Conservation (phyloP, 805 yeast species). For the Saitoella complicata region DNA sequence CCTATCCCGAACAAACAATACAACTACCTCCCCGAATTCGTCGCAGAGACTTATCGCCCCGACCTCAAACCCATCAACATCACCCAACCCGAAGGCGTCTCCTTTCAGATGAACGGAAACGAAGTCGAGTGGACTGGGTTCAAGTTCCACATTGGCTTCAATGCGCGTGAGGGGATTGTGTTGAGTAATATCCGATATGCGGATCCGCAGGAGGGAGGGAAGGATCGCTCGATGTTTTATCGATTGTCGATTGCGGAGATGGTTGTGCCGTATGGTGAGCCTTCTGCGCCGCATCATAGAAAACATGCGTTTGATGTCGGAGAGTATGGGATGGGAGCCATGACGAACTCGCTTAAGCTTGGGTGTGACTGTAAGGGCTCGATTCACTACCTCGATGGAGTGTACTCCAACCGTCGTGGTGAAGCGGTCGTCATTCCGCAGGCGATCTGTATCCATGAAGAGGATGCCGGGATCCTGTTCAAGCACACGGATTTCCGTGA, state of each 20-base stretch:
- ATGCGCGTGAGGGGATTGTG: slow-evolving; percentile 74
- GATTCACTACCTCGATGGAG: slow-evolving; percentile 70
- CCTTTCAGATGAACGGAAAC: slow-evolving; percentile 54
- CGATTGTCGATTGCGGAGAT: slow-evolving; percentile 63
- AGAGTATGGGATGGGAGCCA: slow-evolving; percentile 76
- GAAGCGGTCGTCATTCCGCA: slow-evolving; percentile 55
- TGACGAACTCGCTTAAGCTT: slow-evolving; percentile 61
- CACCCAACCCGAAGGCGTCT: slow-evolving; percentile 71
- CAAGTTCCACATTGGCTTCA: slow-evolving; percentile 66
- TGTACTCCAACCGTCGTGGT: slow-evolving; percentile 51
- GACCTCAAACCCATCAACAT: slow-evolving; percentile 52
- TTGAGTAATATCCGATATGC: slow-evolving; percentile 56
- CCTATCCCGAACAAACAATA: slow-evolving; percentile 55
- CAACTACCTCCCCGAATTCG: slow-evolving; percentile 51
- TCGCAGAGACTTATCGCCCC: slow-evolving; percentile 43
- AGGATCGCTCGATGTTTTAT: slow-evolving; percentile 51
- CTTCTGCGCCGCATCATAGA: slow-evolving; percentile 67
- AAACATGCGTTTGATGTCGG: slow-evolving; percentile 79
- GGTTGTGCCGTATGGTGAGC: slow-evolving; percentile 75
- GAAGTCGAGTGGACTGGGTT: slow-evolving; percentile 65
- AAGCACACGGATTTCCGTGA: slow-evolving; percentile 80
- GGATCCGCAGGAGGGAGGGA: slow-evolving; percentile 47
- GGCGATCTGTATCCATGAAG: slow-evolving; percentile 74
- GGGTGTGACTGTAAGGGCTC: slow-evolving; percentile 83
- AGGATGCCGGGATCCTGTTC: slow-evolving; percentile 63